Conservation (phyloP, 768 basidiomycete species). For the Lactifluus pinguis region DNA sequence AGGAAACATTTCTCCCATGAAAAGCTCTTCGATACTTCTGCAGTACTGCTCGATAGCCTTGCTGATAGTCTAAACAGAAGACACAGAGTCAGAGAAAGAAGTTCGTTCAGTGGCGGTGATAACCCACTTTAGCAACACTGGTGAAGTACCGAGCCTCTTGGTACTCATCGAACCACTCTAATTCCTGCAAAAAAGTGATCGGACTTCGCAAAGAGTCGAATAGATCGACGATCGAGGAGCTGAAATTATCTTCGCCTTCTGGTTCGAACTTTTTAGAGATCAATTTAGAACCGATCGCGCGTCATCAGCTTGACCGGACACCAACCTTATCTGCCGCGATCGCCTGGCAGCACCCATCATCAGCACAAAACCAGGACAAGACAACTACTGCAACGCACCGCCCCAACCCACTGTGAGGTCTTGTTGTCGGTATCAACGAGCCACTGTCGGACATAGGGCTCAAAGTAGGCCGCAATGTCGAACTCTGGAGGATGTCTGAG, state of each 20-base stretch:
- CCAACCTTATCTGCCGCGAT: slow-evolving; percentile 73
- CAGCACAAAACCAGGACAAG: background rate
- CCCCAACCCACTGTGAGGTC: slow-evolving; percentile 91
- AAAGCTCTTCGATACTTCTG: slow-evolving; percentile 74
- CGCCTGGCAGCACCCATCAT: slow-evolving; percentile 37
- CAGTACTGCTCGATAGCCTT: slow-evolving; percentile 92
- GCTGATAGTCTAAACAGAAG: slow-evolving; percentile 61
- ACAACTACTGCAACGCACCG: slow-evolving; percentile 40
- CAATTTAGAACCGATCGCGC: background rate
- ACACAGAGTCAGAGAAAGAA: background rate
- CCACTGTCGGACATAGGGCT: slow-evolving; percentile 85
- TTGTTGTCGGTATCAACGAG: slow-evolving; percentile 79
- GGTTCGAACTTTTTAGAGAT: slow-evolving; percentile 52
- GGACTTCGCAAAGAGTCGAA: slow-evolving; percentile 92
- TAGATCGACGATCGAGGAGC: slow-evolving; percentile 94
- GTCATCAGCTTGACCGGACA: background rate
- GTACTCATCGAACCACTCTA: slow-evolving; percentile 89
- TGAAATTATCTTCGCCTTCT: slow-evolving; percentile 72
- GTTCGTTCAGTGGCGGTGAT: background rate
- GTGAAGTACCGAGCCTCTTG: slow-evolving; percentile 89
- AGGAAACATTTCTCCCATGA: slow-evolving; percentile 94
- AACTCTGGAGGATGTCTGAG: slow-evolving; percentile 52
- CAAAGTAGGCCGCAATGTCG: slow-evolving; percentile 71
- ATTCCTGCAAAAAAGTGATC: slow-evolving; percentile 75
- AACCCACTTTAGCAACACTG: slow-evolving; percentile 67